phyloP scores from a whole-genome alignment of 495 filamentous ascomycete genomes.

The Penicillium samsonianum region DNA sequence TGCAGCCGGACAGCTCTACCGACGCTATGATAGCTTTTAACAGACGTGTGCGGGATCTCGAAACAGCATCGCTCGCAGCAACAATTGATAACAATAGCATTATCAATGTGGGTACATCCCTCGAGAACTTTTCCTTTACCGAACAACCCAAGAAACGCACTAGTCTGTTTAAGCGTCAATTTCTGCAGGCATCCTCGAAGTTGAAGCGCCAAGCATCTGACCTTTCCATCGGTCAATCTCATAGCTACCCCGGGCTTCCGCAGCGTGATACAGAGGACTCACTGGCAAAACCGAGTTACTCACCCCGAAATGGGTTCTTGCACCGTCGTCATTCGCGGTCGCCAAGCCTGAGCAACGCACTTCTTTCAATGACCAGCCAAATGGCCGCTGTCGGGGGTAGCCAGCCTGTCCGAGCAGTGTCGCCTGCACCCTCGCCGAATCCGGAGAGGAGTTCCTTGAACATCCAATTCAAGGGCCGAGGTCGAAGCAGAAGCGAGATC shows the following conservation, averaged over 20 bases:
- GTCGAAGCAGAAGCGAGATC: slow-evolving; percentile 76
- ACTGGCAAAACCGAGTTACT: slow-evolving; percentile 52
- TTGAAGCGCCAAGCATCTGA: slow-evolving; percentile 42
- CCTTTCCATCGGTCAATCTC: slow-evolving; percentile 33
- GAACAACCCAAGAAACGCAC: slow-evolving; percentile 44
- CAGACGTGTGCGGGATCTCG: slow-evolving; percentile 44
- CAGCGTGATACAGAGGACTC: slow-evolving; percentile 33
- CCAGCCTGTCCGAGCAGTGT: slow-evolving; percentile 51
- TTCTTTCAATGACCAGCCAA: slow-evolving; percentile 62
- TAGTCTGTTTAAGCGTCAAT: slow-evolving; percentile 55
- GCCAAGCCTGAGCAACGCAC: slow-evolving; percentile 62
- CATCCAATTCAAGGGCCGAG: slow-evolving; percentile 57
- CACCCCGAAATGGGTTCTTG: slow-evolving; percentile 52
- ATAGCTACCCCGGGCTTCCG: slow-evolving; percentile 31
- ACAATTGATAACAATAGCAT: slow-evolving; percentile 66
- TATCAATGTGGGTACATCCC: slow-evolving; percentile 53
- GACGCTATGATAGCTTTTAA: slow-evolving; percentile 50
- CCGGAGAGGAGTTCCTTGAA: slow-evolving; percentile 53
- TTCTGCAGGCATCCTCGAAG: slow-evolving; percentile 41
- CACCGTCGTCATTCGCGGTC: slow-evolving; percentile 53
- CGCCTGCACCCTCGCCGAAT: slow-evolving; percentile 47
- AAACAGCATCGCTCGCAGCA: slow-evolving; percentile 61
- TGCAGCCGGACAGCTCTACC: slow-evolving; percentile 47
- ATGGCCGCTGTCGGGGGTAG: slow-evolving; percentile 65
- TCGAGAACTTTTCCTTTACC: slow-evolving; percentile 63